Conservation (phyloP, 1,284 basidiomycete genomes). For the Ganoderma meredithae region DNA sequence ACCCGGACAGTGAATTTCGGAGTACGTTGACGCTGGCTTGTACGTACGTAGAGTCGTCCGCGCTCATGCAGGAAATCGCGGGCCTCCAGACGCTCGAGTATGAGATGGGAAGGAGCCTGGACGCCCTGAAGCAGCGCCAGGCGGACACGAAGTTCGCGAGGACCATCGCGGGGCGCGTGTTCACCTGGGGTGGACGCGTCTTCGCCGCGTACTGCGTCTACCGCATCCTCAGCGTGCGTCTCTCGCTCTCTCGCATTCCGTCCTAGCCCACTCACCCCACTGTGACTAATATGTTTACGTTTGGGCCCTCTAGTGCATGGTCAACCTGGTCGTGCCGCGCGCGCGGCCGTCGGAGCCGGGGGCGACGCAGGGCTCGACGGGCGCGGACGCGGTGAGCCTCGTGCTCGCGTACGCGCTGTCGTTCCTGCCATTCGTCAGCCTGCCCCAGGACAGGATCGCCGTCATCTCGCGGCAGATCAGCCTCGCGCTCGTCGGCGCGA, state of each 20-base stretch:
- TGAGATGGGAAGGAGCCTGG: conserved; percentile 69
- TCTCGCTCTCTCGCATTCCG: no score
- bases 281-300: no score
- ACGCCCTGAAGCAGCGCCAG: conserved; percentile 56
- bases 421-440: conserved; percentile 48
- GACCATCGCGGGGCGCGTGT: conserved; percentile 62
- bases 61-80: conserved; percentile 58
- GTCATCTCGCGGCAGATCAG: conserved; percentile 72
- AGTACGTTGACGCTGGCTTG: not conserved
- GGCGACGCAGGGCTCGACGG: conserved; percentile 45
- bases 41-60: conserved; percentile 40
- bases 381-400: conserved; percentile 68
- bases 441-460: conserved; percentile 44
- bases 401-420: conserved; percentile 60
- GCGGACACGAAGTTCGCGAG: conserved; percentile 56
- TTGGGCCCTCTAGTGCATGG: conserved; percentile 52
- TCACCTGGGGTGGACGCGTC: conserved; percentile 54
- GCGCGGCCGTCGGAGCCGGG: conserved; percentile 42
- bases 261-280: no score
- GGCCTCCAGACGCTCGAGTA: conserved; percentile 73
- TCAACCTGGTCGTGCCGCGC: conserved; percentile 58
- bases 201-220: conserved; percentile 77
- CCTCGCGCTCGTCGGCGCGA: conserved; percentile 71
- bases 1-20: not conserved
- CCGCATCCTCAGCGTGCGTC: conserved; percentile 69